phyloP scores from a whole-genome alignment of 208 protist genomes.

The Leishmania braziliensis region DNA sequence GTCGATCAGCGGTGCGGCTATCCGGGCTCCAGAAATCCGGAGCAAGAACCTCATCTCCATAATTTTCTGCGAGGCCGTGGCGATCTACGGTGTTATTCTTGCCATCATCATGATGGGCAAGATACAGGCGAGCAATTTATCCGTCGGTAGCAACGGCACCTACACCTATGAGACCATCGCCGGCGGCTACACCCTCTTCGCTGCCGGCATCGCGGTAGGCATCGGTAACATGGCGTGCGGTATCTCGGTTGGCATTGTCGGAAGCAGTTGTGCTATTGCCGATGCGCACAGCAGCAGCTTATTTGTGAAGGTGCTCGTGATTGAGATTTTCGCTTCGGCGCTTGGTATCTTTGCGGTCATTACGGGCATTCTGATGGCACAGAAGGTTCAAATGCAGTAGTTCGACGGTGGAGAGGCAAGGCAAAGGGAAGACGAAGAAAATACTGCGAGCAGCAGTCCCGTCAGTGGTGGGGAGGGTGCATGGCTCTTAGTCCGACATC shows the following conservation, averaged over 20 bases:
- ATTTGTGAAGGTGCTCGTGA: slow-evolving; percentile 98
- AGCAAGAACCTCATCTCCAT: slow-evolving; percentile 96
- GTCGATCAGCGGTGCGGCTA: slow-evolving; percentile 87
- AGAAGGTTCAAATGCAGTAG: slow-evolving; percentile 84
- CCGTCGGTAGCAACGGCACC: slow-evolving; percentile 40
- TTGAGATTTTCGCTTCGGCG: slow-evolving; percentile 98
- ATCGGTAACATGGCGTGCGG: slow-evolving; percentile 96
- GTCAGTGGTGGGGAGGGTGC: background rate
- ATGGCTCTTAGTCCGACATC: background rate
- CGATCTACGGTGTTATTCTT: slow-evolving; percentile 99
- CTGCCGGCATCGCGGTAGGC: slow-evolving; percentile 94
- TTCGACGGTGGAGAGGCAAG: too few relatives aligned
- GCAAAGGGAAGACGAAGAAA: background rate
- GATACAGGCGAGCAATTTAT: slow-evolving; percentile 63
- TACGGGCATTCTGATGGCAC: slow-evolving; percentile 95
- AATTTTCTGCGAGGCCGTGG: slow-evolving; percentile 99
- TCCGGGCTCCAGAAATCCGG: slow-evolving; percentile 86
- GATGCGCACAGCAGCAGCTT: slow-evolving; percentile 94
- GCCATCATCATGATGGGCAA: slow-evolving; percentile 98
- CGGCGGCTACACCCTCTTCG: slow-evolving; percentile 94
- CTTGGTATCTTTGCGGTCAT: slow-evolving; percentile 98
- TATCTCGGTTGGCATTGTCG: slow-evolving; percentile 96
- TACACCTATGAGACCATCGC: slow-evolving; percentile 55
- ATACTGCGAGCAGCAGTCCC: background rate
- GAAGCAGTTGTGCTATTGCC: slow-evolving; percentile 95